Conservation (phyloP, 129 eudicot genomes). For the Flaveria trinervia region DNA sequence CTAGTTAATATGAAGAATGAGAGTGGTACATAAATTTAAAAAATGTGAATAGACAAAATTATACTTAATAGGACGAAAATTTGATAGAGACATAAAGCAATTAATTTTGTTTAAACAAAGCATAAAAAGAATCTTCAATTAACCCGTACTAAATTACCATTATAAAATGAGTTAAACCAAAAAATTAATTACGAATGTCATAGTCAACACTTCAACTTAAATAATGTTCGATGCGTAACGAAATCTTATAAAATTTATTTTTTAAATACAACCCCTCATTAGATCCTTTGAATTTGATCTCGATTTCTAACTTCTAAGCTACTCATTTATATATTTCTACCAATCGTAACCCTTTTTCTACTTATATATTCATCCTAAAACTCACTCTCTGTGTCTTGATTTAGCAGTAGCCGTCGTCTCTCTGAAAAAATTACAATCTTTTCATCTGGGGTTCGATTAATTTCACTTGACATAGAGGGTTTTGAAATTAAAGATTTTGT, state of each 20-base stretch:
- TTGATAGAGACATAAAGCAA: not conserved
- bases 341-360: constrained; percentile 30
- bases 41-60: not conserved
- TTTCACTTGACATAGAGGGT: constrained; percentile 15
- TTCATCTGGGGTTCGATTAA: constrained; percentile 27
- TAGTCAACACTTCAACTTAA: constrained; percentile 37
- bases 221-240: constrained; percentile 34
- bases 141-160: not conserved
- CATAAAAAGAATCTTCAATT: not conserved
- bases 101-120: not conserved
- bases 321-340: constrained; percentile 24
- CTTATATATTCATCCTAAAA: constrained; percentile 22
- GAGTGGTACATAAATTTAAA: no score
- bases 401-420: constrained; percentile 6
- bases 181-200: constrained; percentile 1
- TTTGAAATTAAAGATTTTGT: constrained; percentile 16
- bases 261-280: constrained; percentile 18
- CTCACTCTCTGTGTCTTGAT: constrained; percentile 31
- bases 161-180: not conserved
- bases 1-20: not conserved
- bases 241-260: constrained; percentile 24
- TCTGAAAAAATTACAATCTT: not conserved
- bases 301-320: constrained; percentile 41
- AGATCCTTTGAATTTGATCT: constrained; percentile 40
- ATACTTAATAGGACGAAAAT: not conserved